Base-by-base conservation (phyloP, 2,329 filamentous ascomycete species). In the Diaporthe citrichinensis region DNA sequence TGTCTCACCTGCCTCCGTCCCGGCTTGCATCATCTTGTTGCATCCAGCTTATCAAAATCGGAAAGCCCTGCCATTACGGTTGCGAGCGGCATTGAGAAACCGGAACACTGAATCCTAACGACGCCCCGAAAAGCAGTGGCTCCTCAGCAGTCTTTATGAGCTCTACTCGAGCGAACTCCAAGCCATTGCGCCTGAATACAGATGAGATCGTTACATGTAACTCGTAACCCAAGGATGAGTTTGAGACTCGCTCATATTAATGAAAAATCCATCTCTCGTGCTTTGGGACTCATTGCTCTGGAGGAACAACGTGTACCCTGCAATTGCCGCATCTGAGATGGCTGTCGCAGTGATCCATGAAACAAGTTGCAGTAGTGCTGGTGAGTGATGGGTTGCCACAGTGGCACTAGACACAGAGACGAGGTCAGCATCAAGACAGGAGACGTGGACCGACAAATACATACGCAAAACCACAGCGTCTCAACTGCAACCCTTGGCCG, bases 381-480 rank as follows among this genome's bases (percentile, higher is more conserved):
- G 41, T 69, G 28, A 77, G 76, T 23, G 39, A 57, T n/a, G 72
- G 69, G 31, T 53, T 75, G 39, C 41, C 31, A 53, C 76, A 77
- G 28, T 72, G 61, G 34, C 76, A 77, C 76, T 77, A 62, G 20
- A 10, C 3, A 10, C 7, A 17, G 41, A 28, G 17, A 55, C 15
- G 23, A 15, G 20, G 65, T 77, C 68, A 77, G 76, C 46, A n/a
- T 17, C 8, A 23, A 17, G 25, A 53, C 10, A 31, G 15, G 31
- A 44, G 23, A 44, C 20, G 34, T 20, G 41, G 39, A 36, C 39
- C 5, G 31, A 9, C 4, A 23, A 46, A 17, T 41, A 72, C 76
- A 59, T 71, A 77, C 76, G 44, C 76, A 77, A 71, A 73, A 67
- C 76, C 76, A 77, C 41, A 77, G 25, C 6, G 62, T 72, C 39